Conservation (phyloP, 202 grass and related monocot species). For the Panicum virgatum region DNA sequence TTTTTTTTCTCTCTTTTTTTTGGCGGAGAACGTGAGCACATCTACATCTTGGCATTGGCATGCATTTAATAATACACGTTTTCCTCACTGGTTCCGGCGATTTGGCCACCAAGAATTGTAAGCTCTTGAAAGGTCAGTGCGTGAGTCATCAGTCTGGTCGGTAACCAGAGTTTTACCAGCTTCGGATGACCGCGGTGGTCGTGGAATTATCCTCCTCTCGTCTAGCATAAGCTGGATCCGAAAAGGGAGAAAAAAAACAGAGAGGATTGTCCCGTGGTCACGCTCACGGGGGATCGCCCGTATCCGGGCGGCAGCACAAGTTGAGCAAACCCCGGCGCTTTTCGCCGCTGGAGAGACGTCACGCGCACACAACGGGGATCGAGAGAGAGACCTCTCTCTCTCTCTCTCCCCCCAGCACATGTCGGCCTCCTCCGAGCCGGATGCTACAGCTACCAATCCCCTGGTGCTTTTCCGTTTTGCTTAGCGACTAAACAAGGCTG, state of each 20-base stretch:
- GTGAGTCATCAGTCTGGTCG: too few species aligned
- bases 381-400: neutral
- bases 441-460: neutral
- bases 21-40: neutral
- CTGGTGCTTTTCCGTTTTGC: neutral
- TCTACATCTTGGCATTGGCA: too few species aligned
- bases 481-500: neutral
- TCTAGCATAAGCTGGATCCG: neutral
- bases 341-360: conserved; percentile 12
- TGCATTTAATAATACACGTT: neutral
- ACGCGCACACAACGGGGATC: neutral
- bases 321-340: neutral
- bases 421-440: neutral
- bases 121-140: neutral
- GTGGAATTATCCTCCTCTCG: neutral
- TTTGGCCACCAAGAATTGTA: neutral
- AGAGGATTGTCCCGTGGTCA: conserved; percentile 12
- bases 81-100: neutral
- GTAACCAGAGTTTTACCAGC: neutral
- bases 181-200: neutral
- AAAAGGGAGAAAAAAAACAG: neutral
- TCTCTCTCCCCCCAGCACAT: neutral
- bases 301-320: neutral
- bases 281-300: conserved; percentile 34
- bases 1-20: neutral